Percentiles rank a stretch among this genome's conserved stretches.
phyloP scores from a whole-genome alignment of 768 basidiomycete species.

The Rhodosporidiobolus sp. region DNA sequence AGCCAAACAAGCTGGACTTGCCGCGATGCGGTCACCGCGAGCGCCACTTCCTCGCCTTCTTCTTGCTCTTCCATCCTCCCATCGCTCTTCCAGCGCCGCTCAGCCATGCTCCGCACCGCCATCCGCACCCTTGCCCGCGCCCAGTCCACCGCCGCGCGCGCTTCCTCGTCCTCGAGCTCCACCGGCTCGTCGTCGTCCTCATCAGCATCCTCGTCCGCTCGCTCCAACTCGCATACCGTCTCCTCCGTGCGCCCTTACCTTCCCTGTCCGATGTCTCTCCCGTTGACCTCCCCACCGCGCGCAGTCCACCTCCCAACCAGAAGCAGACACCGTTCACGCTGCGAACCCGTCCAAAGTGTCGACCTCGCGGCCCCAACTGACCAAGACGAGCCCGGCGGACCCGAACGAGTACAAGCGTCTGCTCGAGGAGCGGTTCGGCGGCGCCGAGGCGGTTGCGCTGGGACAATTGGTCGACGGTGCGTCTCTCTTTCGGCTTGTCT shows the following conservation, averaged over 20 bases:
- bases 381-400: not conserved
- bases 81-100: not conserved
- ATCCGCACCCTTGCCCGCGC: not conserved
- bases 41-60: too few species aligned
- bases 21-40: too few species aligned
- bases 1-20: too few species aligned
- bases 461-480: conserved; percentile 16
- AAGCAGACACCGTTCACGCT: not conserved
- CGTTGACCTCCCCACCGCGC: not conserved
- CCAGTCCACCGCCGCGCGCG: not conserved
- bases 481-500: too few species aligned
- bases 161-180: not conserved
- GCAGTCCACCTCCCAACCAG: not conserved
- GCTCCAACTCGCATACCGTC: too few species aligned
- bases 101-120: not conserved
- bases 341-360: not conserved
- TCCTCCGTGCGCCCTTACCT: not conserved
- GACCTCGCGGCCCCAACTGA: not conserved
- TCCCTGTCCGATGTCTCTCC: not conserved
- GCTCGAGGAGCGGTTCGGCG: conserved; percentile 26
- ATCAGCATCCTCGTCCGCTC: not conserved
- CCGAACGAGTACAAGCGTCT: conserved; percentile 6
- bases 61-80: not conserved
- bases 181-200: not conserved
- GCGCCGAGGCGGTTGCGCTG: conserved; percentile 10